Evolutionary conservation across 495 filamentous ascomycete species (phyloP), one percentile per base, ranked within the genome.

Genomic region (Sabuloglossum arenarium): DNA sequence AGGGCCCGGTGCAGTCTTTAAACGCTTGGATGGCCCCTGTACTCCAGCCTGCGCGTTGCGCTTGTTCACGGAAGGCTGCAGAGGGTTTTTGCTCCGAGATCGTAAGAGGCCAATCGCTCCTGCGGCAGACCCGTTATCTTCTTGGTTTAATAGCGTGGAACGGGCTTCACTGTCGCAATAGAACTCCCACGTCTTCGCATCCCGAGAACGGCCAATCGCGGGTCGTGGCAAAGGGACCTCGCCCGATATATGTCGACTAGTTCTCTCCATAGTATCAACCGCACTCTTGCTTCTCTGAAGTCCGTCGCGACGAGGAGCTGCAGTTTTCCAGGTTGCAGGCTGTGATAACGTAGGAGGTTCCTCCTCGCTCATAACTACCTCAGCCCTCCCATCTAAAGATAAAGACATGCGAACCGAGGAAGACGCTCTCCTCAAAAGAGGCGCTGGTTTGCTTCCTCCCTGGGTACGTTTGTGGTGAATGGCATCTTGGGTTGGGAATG

Each of bases 131-230:
- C 79, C 82, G 47, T 71, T 79, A 46, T 81, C 77, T 64, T 86
- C 77, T 65, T 81, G 74, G 5, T 75, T 76, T 8, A 79, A 84
- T 45, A 94, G 66, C 45, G 82, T 78, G 64, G 83, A 81, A 62
- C 80, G 76, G 54, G 77, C 80, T 56, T 86, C 80, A 8, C 75
- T 76, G 61, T 86, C 85, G 63, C 82, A 84, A 68, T 79, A 82
- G 58, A 82, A 83, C 65, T 91, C 84, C 88, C 88, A 94, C 31
- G 80, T 83, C 29, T 84, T 78, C 16, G 85, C 80, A 66, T 94
- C 85, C 32, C 86, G 76, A 43, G 86, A 91, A 39, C 88, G 77
- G 28, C 88, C 87, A 58, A 79, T 64, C 23, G 63, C 56, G 12
- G 60, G 47, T 27, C 64, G 61, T 43, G 50, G 27, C 34, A 53